Evolutionary conservation across 1,139 yeast species (phyloP).

Genomic region (Geotrichum phurueaensis): DNA sequence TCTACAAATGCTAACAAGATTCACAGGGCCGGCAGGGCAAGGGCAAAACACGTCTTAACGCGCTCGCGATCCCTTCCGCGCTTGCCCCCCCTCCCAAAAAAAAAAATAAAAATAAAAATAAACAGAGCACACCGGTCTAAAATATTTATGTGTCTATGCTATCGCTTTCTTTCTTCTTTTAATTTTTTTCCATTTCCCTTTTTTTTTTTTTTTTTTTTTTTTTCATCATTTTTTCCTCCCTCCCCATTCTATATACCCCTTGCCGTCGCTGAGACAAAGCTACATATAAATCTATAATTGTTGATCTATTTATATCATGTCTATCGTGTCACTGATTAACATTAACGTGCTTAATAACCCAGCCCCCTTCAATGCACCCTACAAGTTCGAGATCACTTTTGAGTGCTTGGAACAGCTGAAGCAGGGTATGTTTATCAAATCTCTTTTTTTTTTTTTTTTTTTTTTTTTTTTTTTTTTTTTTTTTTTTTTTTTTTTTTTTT

Average conservation of each 20-base stretch:
- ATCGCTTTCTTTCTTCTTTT: not conserved
- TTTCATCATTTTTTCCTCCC: not conserved
- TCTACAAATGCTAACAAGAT: not conserved
- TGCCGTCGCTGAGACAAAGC: not conserved
- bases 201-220: not conserved
- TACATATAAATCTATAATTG: not conserved
- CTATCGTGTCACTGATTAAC: constrained; percentile 87
- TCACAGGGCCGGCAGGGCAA: not conserved
- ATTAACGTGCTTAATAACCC: constrained; percentile 93
- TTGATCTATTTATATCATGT: constrained; percentile 45
- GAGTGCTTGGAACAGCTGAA: constrained; percentile 91
- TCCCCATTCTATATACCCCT: not conserved
- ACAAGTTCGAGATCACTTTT: constrained; percentile 93
- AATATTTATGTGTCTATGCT: not conserved
- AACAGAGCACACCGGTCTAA: not conserved
- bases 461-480: not conserved
- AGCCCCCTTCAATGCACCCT: constrained; percentile 87
- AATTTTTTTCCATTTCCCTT: not conserved
- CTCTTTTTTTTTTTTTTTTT: not conserved
- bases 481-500: not conserved
- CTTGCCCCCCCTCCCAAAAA: not conserved
- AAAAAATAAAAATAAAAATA: constrained; percentile 1
- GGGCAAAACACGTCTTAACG: not conserved
- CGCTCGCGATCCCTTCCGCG: too few species aligned
- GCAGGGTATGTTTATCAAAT: constrained; percentile 40